Evolutionary conservation across 768 basidiomycete species (phyloP).

Genomic region (Boletus rex-veris): DNA sequence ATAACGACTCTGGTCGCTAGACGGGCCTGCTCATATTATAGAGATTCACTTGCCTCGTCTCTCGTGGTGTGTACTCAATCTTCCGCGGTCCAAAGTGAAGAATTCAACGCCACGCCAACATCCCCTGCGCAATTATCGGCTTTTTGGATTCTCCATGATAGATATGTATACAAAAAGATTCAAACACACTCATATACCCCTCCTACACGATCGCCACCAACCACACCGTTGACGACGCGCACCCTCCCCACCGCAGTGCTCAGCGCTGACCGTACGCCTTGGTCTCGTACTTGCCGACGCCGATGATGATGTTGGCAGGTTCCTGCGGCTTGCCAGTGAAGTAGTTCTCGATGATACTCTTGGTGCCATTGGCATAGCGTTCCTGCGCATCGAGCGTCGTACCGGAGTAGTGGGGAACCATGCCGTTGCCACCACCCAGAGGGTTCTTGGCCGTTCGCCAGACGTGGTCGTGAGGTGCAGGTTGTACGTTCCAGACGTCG

Average conservation of each 20-base stretch:
- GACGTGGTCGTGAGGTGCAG: slow-evolving; percentile 80
- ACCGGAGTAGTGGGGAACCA: slow-evolving; percentile 86
- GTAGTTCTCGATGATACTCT: slow-evolving; percentile 71
- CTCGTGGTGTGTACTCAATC: too few relatives aligned
- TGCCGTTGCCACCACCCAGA: slow-evolving; percentile 82
- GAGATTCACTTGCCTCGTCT: too few relatives aligned
- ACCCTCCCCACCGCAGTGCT: not conserved
- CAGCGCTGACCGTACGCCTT: slow-evolving; percentile 39
- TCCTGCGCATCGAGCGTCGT: slow-evolving; percentile 88
- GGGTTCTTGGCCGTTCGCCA: slow-evolving; percentile 84
- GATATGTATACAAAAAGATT: not conserved
- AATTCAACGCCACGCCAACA: too few relatives aligned
- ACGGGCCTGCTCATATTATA: not conserved
- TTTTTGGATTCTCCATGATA: not conserved
- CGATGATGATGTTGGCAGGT: slow-evolving; percentile 78
- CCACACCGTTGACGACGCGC: too few relatives aligned
- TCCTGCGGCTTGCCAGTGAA: slow-evolving; percentile 62
- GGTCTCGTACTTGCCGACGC: slow-evolving; percentile 48
- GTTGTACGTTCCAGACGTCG: slow-evolving; percentile 87
- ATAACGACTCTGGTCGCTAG: not conserved
- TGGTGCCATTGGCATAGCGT: slow-evolving; percentile 75
- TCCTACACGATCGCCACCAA: not conserved
- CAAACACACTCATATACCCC: not conserved
- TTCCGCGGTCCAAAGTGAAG: too few relatives aligned
- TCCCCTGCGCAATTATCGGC: too few relatives aligned